These are phyloP conservation scores for Colletotrichum musicola DNA, from an alignment of 2,329 filamentous ascomycete species.

Conservation along the genomic window DNA sequence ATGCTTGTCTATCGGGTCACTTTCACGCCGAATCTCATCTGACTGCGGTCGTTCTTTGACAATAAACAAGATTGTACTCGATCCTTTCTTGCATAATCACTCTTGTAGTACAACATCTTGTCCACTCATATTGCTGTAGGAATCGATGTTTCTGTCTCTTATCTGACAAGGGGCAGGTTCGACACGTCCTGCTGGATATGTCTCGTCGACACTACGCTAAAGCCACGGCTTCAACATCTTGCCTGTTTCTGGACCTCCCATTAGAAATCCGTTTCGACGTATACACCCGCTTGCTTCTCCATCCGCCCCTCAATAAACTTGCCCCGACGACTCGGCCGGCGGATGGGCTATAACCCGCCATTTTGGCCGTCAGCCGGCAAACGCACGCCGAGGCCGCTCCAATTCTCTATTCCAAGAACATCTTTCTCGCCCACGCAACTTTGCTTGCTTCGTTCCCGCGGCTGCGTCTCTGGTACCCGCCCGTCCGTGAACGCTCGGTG, in stretches of 20 bases:
- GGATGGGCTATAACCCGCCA: slow-evolving; percentile 49
- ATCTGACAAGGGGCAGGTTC: too few relatives aligned
- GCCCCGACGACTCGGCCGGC: slow-evolving; percentile 30
- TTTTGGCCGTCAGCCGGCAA: slow-evolving; percentile 56
- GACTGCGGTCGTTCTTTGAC: too few relatives aligned
- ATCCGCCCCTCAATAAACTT: slow-evolving; percentile 43
- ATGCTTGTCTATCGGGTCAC: too few relatives aligned
- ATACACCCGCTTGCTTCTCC: slow-evolving; percentile 57
- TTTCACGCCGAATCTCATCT: too few relatives aligned
- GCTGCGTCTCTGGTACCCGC: slow-evolving; percentile 50
- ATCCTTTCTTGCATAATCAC: too few relatives aligned
- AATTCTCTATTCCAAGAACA: slow-evolving; percentile 58
- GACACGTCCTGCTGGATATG: too few relatives aligned
- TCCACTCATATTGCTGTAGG: too few relatives aligned
- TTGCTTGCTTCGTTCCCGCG: slow-evolving; percentile 57
- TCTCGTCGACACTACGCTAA: neutral
- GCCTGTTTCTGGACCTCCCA: slow-evolving; percentile 55
- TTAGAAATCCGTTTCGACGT: slow-evolving; percentile 61
- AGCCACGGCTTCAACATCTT: slow-evolving; percentile 8
- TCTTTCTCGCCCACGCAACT: slow-evolving; percentile 56
- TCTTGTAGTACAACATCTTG: too few relatives aligned
- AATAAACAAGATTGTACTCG: too few relatives aligned
- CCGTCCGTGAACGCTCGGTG: slow-evolving; percentile 46
- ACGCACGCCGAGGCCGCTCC: slow-evolving; percentile 55
- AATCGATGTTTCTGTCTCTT: too few relatives aligned